These are phyloP conservation scores for Boletus subcaerulescens DNA, from an alignment of 768 basidiomycete species.

Conservation along the genomic window DNA sequence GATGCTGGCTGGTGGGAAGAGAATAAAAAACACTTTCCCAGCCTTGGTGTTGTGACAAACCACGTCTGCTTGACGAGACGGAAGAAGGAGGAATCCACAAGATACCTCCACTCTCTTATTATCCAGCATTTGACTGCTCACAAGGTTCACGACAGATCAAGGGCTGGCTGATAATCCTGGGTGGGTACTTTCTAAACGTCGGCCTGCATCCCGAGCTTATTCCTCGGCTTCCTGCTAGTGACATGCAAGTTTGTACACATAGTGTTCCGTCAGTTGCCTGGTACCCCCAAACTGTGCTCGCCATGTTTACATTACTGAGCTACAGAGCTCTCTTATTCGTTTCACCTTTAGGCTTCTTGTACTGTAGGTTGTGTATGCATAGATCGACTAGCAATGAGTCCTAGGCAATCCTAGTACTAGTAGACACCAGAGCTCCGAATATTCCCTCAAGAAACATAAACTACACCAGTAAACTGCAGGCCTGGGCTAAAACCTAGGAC, in stretches of 20 bases:
- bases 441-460: background rate
- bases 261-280: too few species aligned
- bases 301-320: too few species aligned
- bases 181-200: background rate
- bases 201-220: background rate
- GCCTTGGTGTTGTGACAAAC: conserved; percentile 9
- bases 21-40: conserved; percentile 20
- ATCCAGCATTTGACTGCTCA: conserved; percentile 13
- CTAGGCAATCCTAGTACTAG: background rate
- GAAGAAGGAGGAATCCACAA: conserved; percentile 19
- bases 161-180: background rate
- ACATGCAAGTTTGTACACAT: too few species aligned
- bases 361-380: background rate
- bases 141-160: background rate
- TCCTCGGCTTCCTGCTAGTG: background rate
- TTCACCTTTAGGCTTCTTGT: background rate
- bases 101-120: conserved; percentile 13
- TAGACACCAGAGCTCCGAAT: too few species aligned
- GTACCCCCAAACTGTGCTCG: too few species aligned
- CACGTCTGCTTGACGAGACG: conserved; percentile 20
- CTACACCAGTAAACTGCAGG: too few species aligned
- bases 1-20: conserved; percentile 22
- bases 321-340: too few species aligned
- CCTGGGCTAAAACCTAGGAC: background rate
- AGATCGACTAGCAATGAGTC: background rate